Evolutionary conservation across 2,329 filamentous ascomycete species (phyloP), one percentile per base, ranked within the genome.

Genomic region (Huntiella savannae): DNA sequence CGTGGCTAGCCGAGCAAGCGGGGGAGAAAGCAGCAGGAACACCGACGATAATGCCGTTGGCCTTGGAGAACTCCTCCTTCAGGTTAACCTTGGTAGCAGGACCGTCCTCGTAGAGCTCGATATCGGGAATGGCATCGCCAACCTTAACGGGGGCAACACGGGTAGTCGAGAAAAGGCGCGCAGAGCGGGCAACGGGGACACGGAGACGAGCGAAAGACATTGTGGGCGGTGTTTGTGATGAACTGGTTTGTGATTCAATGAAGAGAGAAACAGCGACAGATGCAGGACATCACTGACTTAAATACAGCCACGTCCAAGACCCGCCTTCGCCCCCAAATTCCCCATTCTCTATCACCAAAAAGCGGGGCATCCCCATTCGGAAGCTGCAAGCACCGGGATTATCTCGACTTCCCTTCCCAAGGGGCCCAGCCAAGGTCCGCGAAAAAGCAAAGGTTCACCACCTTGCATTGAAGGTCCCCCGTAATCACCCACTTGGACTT

Each of bases 61-160:
- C 50, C 52, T 69, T 69, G 51, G 61, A 59, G 52, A 92, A 71
- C 66, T 92, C 84, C 52, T 80, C 72, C 54, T 82, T 75, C 50
- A 96, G 71, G 63, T 84, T 88, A 62, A 96, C 77, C 64, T 87
- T 91, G 71, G 86, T 92, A 51, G 82, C 85, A 1, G 88, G 88
- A n/a, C 81, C 86, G 63, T 74, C 72, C 65, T 96, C 82, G 53
- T 78, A 79, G 54, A 94, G 72, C 53, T 86, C 76, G 49, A 88
- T 64, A 62, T 77, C 65, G 39, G 88, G 91, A 47, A 96, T 69
- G 54, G 70, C 64, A 61, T 95, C 86, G 57, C 87, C 87, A 50
- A 77, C 77, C 56, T 81, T 73, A 59, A 96, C 81, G 38, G 67
- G 67, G 41, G 69, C 69, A 40, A 71, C 62, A 17, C 34, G 38